Base-by-base conservation (phyloP, 441 rosid genomes). In the Flueggea neowawraea region DNA sequence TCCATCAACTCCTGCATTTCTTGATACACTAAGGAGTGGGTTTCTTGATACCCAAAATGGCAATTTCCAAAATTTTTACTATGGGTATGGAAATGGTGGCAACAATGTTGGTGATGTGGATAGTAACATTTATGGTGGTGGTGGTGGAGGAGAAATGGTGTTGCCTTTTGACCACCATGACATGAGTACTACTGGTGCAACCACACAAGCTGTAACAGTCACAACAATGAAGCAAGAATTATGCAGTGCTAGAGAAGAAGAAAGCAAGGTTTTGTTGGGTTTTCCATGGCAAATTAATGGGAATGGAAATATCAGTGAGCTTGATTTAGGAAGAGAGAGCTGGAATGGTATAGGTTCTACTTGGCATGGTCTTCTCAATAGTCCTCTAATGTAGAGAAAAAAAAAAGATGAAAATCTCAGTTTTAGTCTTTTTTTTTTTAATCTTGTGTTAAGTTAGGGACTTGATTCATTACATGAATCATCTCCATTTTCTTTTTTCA, bases 261-360 rank as follows among this genome's bases (percentile, higher is more conserved):
- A 80, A 13, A 76, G 65, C 43, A 82, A 72, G 75, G 54, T 77
- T 41, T 66, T 86, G 61, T 81, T 78, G 88, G 97, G 91, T 6
- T 79, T 79, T 52, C 98, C 94, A 12, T 90, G 98, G 96, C 94
- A 86, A 72, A 54, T 72, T n/a, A 80, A 66, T 84, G 90, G 84
- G 47, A 85, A 77, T 52, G 62, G 67, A 14, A 57, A 62, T 54
- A 61, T 73, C 63, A 72, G 54, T 51, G 87, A 78, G 50, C 66
- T 73, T 73, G 86, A 80, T 73, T 68, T 5, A 12, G 86, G 79
- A 59, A 75, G 80, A 71, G 97, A 79, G 55, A 87, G 71, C 81
- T 87, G 96, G 95, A 87, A 71, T 73, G 85, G 80, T 47, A 52
- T 85, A 56, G 80, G 73, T 72, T 78, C 96, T 17, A 62, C 88